Percentiles rank a stretch among this genome's conserved stretches.
Evolutionary conservation across 441 rosid genomes (phyloP).

Genomic region (Pelargonium myrrhifolium): DNA sequence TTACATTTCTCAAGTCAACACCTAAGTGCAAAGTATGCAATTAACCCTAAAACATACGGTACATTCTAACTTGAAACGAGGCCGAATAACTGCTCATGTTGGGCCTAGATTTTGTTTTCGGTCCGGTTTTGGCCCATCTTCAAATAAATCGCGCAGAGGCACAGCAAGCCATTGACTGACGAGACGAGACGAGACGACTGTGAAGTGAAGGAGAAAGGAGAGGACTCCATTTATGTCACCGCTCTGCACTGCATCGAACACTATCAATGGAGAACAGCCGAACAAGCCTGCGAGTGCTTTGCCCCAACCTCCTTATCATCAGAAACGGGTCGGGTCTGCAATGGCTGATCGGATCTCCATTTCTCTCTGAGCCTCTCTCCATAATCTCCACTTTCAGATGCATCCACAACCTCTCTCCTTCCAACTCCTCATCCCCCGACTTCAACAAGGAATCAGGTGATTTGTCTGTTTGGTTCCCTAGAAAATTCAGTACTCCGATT

Average conservation of each 20-base stretch:
- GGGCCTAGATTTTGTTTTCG: background rate
- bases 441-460: slow-evolving; percentile 66
- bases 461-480: background rate
- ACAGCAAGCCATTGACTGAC: background rate
- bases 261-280: slow-evolving; percentile 31
- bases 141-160: background rate
- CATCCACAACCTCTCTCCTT: slow-evolving; percentile 31
- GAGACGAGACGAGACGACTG: background rate
- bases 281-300: slow-evolving; percentile 42
- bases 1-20: no score
- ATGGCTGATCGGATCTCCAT: slow-evolving; percentile 85
- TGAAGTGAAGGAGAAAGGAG: background rate
- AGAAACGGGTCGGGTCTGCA: slow-evolving; percentile 48
- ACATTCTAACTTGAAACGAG: no score
- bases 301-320: slow-evolving; percentile 42
- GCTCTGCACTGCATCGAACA: background rate
- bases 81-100: background rate
- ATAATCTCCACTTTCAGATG: slow-evolving; percentile 67
- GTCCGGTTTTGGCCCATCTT: background rate
- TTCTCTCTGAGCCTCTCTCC: slow-evolving; percentile 50
- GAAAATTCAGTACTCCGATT: background rate
- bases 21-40: no score
- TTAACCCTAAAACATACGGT: no score
- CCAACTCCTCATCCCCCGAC: slow-evolving; percentile 37
- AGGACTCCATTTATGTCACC: no score